Evolutionary conservation across 176 grass and related monocot species (phyloP).

Genomic region (Calamus simplicifolius): DNA sequence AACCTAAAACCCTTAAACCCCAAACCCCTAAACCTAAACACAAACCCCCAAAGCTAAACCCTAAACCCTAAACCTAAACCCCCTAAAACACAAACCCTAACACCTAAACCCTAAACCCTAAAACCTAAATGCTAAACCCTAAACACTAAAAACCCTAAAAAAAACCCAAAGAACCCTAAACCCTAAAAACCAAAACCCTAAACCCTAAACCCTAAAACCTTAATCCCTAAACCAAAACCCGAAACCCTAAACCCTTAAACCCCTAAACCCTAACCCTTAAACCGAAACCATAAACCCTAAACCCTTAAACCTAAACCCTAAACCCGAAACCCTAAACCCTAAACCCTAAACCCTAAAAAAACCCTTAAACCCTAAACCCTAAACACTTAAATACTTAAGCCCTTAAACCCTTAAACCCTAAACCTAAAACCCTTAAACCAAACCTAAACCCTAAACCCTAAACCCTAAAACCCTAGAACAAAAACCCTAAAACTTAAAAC

Average conservation of each 20-base stretch:
- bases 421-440: neutral
- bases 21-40: slow-evolving; percentile 24
- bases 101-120: slow-evolving; percentile 15
- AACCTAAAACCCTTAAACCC: no score
- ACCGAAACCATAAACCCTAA: slow-evolving; percentile 13
- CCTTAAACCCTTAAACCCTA: no score
- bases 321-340: slow-evolving; percentile 21
- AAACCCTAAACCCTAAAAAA: no score
- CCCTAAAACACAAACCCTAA: slow-evolving; percentile 30
- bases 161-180: slow-evolving; percentile 21
- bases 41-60: slow-evolving; percentile 11
- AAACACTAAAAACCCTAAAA: slow-evolving; percentile 13
- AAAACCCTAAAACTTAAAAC: slow-evolving; percentile 22
- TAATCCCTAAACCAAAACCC: slow-evolving; percentile 23
- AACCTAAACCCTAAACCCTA: slow-evolving; percentile 12
- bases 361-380: no score
- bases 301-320: slow-evolving; percentile 17
- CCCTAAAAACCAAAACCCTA: slow-evolving; percentile 21
- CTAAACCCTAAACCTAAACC: slow-evolving; percentile 13
- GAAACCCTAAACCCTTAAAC: slow-evolving; percentile 21
- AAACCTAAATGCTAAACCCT: no score
- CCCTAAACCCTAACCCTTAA: slow-evolving; percentile 23
- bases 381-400: no score
- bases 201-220: slow-evolving; percentile 22
- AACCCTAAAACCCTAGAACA: slow-evolving; percentile 17